Conservation (phyloP, 192 early-diverging fungal species). For the Backusella circina region DNA sequence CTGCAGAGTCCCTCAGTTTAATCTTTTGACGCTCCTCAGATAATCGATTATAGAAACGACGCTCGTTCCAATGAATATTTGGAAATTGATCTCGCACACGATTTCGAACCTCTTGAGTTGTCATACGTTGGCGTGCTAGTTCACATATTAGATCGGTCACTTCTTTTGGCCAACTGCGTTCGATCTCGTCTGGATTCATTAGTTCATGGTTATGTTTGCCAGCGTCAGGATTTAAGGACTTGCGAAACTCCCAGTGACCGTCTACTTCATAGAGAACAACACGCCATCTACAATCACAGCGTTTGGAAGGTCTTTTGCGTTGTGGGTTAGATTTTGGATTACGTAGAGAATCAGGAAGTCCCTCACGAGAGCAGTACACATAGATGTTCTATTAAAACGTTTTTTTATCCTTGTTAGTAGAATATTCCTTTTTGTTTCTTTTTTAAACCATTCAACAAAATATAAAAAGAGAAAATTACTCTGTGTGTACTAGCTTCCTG, state of each 20-base stretch:
- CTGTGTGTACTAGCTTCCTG: conserved; percentile 57
- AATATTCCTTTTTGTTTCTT: background rate
- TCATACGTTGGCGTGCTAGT: conserved; percentile 41
- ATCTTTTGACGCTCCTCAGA: conserved; percentile 57
- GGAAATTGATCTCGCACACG: conserved; percentile 47
- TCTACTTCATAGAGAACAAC: conserved; percentile 53
- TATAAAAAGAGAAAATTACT: conserved; percentile 28
- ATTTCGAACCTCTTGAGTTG: conserved; percentile 40
- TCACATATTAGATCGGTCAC: conserved; percentile 49
- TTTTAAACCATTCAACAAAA: background rate
- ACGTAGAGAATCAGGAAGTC: conserved; percentile 53
- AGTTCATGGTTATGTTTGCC: conserved; percentile 55
- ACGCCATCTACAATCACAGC: conserved; percentile 59
- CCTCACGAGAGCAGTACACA: conserved; percentile 58
- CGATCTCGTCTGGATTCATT: conserved; percentile 50
- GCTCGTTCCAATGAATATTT: conserved; percentile 51
- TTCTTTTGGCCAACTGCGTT: conserved; percentile 45
- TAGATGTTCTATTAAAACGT: conserved; percentile 48
- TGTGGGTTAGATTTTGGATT: conserved; percentile 45
- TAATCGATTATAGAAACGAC: conserved; percentile 55
- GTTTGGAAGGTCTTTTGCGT: conserved; percentile 50
- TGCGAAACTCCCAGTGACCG: conserved; percentile 50
- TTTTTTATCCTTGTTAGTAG: background rate
- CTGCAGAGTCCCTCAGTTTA: conserved; percentile 42
- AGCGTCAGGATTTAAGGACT: conserved; percentile 53